Evolutionary conservation across 2,329 filamentous ascomycete genomes (phyloP), one percentile per base, ranked within the genome.

Genomic region (Xylaria sp.): DNA sequence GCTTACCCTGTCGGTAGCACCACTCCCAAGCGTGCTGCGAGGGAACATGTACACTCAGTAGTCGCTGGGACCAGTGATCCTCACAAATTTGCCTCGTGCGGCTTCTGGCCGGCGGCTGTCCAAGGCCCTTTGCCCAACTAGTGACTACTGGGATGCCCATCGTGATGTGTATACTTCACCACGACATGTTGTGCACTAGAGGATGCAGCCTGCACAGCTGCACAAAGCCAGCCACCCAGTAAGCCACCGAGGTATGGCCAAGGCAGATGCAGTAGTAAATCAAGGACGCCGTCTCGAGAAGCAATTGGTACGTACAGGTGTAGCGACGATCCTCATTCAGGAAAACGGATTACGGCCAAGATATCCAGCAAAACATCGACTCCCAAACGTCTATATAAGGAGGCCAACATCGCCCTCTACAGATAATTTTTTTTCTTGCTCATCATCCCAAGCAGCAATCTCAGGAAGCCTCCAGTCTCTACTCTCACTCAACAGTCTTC

Each of bases 341-440:
- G 62, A 41, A 60, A 59, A 68, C 55, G 66, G 65, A 65, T 62
- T 65, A 52, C 56, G 25, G 56, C 57, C 56, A 55, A 18, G 25
- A 48, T 25, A 54, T 55, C n/a, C 13, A 60, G 39, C 58, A 50
- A 52, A 32, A 54, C 37, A 20, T 55, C 6, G 54, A n/a, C 18
- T 20, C 41, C 57, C 15, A 10, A 63, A 69, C 23, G 39, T 68
- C 63, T 73, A 73, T 73, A 73, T 65, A 73, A 73, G 64, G 64
- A 66, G 61, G 60, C 55, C 54, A 44, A 56, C 13, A 23, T 58
- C 66, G 7, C 71, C 69, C 48, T 60, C 57, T 13, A 52, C 52
- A 50, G 3, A 28, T 13, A 32, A 2, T 13, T 20, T 2, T 46
- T 59, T 37, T 41, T 57, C 39, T 55, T 67, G 4, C 39, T 71